These are phyloP conservation scores for Agastache rugosa DNA, from an alignment of 257 asterid genomes.

Conservation along the genomic window DNA sequence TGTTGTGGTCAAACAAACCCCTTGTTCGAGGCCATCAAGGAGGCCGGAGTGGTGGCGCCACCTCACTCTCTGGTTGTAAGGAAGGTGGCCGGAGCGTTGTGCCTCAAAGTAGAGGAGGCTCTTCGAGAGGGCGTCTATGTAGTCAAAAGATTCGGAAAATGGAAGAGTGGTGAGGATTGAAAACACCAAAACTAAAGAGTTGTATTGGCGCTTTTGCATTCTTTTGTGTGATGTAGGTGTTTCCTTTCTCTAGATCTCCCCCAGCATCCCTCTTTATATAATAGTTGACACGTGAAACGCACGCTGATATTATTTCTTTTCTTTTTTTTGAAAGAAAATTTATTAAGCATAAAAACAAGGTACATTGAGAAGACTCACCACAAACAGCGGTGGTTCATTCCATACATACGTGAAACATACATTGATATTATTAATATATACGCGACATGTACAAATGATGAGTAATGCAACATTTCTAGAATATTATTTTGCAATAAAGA, in stretches of 20 bases:
- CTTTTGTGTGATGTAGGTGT: background rate
- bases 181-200: conserved; percentile 5
- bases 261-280: conserved; percentile 9
- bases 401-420: no score
- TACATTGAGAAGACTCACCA: no score
- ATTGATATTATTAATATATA: background rate
- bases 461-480: background rate
- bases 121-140: conserved; percentile 80
- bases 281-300: background rate
- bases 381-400: no score
- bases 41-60: conserved; percentile 99
- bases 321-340: no score
- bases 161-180: conserved; percentile 9
- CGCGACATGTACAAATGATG: background rate
- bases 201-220: conserved; percentile 18
- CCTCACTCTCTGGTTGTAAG: conserved; percentile 70
- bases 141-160: conserved; percentile 45
- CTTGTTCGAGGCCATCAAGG: conserved; percentile 88
- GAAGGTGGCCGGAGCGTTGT: conserved; percentile 92
- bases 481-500: background rate
- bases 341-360: no score
- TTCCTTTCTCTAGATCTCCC: background rate
- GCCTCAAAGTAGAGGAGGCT: conserved; percentile 93
- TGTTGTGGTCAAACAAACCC: conserved; percentile 45
- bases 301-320: background rate